Conservation (phyloP, 164 flowering plant species). For the Vitis cinerea region DNA sequence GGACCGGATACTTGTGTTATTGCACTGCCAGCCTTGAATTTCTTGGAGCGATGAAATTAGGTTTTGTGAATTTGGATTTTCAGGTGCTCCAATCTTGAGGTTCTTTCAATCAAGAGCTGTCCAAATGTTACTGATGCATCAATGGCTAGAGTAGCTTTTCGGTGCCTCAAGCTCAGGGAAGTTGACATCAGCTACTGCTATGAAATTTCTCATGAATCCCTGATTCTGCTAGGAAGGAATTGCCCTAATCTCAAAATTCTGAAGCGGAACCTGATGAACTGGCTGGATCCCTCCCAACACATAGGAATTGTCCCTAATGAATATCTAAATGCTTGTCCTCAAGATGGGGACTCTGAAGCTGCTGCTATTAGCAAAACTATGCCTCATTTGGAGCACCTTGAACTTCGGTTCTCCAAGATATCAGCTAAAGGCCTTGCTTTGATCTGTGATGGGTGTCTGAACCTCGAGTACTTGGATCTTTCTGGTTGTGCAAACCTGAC, state of each 20-base stretch:
- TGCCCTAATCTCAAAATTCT: constrained; percentile 61
- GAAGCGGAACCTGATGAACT: constrained; percentile 70
- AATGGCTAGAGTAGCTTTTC: constrained; percentile 49
- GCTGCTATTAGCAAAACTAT: constrained; percentile 59
- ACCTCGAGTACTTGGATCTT: constrained; percentile 66
- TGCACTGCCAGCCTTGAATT: background rate
- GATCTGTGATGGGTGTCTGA: constrained; percentile 58
- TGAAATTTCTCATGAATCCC: constrained; percentile 68
- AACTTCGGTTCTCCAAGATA: constrained; percentile 71
- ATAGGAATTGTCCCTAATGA: constrained; percentile 63
- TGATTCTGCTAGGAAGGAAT: constrained; percentile 55
- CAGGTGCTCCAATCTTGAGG: constrained; percentile 77
- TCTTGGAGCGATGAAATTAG: background rate
- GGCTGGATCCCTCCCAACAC: constrained; percentile 77
- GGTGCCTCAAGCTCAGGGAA: constrained; percentile 58
- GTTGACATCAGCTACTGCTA: constrained; percentile 85
- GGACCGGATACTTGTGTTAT: background rate
- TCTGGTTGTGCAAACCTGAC: constrained; percentile 79
- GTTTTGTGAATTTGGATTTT: constrained; percentile 8
- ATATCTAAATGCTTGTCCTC: constrained; percentile 74
- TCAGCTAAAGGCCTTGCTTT: constrained; percentile 56
- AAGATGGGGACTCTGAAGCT: constrained; percentile 78
- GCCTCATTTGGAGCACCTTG: constrained; percentile 68
- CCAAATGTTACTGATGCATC: constrained; percentile 66
- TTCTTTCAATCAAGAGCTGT: constrained; percentile 74